phyloP scores from a whole-genome alignment of 352 stramenopile genomes.

The Aphanomyces invadans region DNA sequence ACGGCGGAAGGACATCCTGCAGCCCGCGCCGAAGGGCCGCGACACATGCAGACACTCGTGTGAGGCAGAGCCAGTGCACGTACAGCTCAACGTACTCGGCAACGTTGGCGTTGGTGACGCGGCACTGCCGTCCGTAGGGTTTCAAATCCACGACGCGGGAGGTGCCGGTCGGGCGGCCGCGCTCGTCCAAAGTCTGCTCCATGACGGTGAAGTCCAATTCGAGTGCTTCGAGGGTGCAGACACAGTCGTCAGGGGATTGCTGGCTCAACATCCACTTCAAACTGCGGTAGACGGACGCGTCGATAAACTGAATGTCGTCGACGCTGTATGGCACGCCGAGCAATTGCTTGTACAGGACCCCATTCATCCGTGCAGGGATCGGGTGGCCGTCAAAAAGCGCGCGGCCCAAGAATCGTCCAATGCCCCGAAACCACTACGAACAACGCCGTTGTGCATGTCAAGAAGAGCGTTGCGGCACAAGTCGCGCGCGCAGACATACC shows the following conservation, averaged over 20 bases:
- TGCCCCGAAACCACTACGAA: constrained; percentile 42
- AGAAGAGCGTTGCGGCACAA: no score
- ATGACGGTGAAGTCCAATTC: constrained; percentile 8
- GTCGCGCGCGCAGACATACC: no score
- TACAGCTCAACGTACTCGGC: constrained; percentile 88
- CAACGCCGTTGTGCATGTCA: background rate
- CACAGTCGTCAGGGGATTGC: background rate
- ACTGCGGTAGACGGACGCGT: constrained; percentile 65
- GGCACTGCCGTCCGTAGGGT: constrained; percentile 76
- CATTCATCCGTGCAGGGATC: constrained; percentile 59
- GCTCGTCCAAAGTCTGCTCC: constrained; percentile 30
- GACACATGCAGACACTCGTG: constrained; percentile 86
- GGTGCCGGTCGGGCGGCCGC: constrained; percentile 28
- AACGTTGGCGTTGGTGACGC: constrained; percentile 94
- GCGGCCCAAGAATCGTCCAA: constrained; percentile 55
- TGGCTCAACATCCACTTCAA: constrained; percentile 54
- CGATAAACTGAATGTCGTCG: constrained; percentile 68
- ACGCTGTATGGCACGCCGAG: constrained; percentile 71
- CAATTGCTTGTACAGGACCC: constrained; percentile 73
- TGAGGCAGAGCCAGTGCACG: constrained; percentile 94
- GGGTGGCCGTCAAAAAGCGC: constrained; percentile 60
- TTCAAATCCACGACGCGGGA: constrained; percentile 81
- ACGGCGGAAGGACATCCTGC: constrained; percentile 91
- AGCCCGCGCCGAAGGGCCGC: constrained; percentile 85
- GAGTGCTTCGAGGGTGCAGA: background rate